Conservation (phyloP, 2,329 filamentous ascomycete species). For the Leptographium procerum region DNA sequence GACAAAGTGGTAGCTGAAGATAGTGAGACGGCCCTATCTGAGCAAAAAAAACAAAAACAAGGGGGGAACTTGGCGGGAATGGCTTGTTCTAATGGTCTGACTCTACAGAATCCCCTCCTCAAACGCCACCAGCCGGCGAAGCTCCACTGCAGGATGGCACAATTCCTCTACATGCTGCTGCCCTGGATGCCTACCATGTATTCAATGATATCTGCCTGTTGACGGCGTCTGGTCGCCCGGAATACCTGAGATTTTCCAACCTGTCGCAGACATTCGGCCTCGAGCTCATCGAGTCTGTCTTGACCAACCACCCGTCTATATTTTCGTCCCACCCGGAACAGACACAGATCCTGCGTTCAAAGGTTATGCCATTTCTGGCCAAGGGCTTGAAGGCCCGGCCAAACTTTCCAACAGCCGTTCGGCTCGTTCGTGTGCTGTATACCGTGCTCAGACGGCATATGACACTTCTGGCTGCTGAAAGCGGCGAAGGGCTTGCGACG, state of each 20-base stretch:
- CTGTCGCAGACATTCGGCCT: conserved; percentile 75
- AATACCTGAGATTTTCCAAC: conserved; percentile 68
- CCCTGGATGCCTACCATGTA: conserved; percentile 75
- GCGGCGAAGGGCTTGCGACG: conserved; percentile 69
- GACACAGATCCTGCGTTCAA: conserved; percentile 61
- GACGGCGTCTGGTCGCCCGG: conserved; percentile 71
- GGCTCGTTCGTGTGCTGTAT: conserved; percentile 72
- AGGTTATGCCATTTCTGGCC: conserved; percentile 75
- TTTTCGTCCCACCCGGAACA: conserved; percentile 73
- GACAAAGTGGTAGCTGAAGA: conserved; percentile 83
- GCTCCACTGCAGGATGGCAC: conserved; percentile 54
- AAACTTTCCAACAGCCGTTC: conserved; percentile 70
- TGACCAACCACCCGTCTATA: conserved; percentile 73
- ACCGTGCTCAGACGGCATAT: conserved; percentile 72
- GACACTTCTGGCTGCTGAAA: conserved; percentile 61
- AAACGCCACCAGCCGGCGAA: conserved; percentile 49
- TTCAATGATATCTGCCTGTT: conserved; percentile 85
- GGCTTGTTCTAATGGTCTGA: not conserved
- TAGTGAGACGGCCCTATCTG: conserved; percentile 39
- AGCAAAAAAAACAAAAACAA: too few relatives aligned
- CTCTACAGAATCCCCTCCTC: conserved; percentile 18
- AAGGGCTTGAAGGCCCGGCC: conserved; percentile 66
- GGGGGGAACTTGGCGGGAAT: not conserved
- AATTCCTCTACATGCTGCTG: conserved; percentile 60
- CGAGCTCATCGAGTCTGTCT: conserved; percentile 82